Evolutionary conservation across 2,329 filamentous ascomycete species (phyloP).

Genomic region (Calonectria montana): DNA sequence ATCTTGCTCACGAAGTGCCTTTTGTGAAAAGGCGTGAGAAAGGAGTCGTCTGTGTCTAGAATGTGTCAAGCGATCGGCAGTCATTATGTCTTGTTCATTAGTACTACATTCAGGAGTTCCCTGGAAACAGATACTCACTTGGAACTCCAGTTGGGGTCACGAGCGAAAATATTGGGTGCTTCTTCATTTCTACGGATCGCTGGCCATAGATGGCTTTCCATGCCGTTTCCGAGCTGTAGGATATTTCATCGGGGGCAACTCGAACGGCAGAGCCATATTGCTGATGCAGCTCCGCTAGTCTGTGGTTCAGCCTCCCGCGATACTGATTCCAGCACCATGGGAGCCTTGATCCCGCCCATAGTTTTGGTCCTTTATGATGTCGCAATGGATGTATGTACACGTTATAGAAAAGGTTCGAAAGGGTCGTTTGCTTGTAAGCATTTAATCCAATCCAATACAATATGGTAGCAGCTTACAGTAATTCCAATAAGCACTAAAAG

Average conservation of each 20-base stretch:
- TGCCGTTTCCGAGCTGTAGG: constrained; percentile 28
- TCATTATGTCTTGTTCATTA: constrained; percentile 32
- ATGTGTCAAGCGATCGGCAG: constrained; percentile 29
- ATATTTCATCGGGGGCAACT: constrained; percentile 32
- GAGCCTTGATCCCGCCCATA: constrained; percentile 30
- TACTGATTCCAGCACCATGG: constrained; percentile 37
- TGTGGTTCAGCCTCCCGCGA: constrained; percentile 28
- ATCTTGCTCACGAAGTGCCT: constrained; percentile 35
- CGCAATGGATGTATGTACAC: constrained; percentile 27
- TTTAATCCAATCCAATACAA: not conserved
- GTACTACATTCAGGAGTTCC: not conserved
- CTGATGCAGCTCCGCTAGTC: constrained; percentile 25
- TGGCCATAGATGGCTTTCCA: constrained; percentile 35
- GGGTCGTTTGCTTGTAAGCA: not conserved
- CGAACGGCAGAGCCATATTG: constrained; percentile 30
- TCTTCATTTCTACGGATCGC: constrained; percentile 29
- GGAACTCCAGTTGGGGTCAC: constrained; percentile 32
- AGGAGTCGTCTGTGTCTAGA: constrained; percentile 31
- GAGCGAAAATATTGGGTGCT: constrained; percentile 35
- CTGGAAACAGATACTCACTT: constrained; percentile 14
- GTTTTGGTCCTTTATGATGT: constrained; percentile 25
- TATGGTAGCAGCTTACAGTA: not conserved
- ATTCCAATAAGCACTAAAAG: not conserved
- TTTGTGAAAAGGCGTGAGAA: constrained; percentile 34
- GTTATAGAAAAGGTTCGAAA: constrained; percentile 21